Conservation (phyloP, 73 alveolate species). For the Effrenium voratum region DNA sequence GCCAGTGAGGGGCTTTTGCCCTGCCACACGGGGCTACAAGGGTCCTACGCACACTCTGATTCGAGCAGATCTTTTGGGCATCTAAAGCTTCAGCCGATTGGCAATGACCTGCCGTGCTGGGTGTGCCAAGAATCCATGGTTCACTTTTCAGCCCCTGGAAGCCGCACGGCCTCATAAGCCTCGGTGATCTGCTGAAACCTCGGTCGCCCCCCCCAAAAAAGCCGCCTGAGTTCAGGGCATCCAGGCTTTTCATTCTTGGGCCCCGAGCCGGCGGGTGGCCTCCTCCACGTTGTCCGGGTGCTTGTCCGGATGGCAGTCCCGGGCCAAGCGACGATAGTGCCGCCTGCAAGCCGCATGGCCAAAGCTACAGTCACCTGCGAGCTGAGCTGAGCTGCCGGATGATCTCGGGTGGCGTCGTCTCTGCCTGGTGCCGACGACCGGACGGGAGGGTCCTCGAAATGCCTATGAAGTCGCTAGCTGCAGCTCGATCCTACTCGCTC, state of each 20-base stretch:
- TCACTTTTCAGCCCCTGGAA: background rate
- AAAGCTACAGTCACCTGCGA: background rate
- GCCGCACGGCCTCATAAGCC: conserved; percentile 33
- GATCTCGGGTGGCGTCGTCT: conserved; percentile 82
- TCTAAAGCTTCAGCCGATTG: conserved; percentile 44
- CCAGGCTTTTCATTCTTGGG: background rate
- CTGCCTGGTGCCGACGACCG: too few relatives aligned
- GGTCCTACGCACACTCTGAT: too few relatives aligned
- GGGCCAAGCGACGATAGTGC: conserved; percentile 77
- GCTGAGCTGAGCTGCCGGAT: background rate
- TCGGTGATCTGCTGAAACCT: conserved; percentile 83
- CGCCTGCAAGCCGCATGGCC: background rate
- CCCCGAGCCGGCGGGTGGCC: conserved; percentile 50
- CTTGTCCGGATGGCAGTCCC: conserved; percentile 84
- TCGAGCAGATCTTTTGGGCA: background rate
- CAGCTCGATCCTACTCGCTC: too few relatives aligned
- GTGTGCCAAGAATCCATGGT: background rate
- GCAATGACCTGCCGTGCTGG: conserved; percentile 44
- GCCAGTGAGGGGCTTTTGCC: too few relatives aligned
- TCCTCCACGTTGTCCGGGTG: conserved; percentile 82
- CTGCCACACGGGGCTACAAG: too few relatives aligned
- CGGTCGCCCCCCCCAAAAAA: too few relatives aligned
- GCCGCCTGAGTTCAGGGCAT: too few relatives aligned
- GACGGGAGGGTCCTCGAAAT: too few relatives aligned
- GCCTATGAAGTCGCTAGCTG: too few relatives aligned